Conservation (phyloP, 2,329 filamentous ascomycete species). For the Graphilbum sp. region DNA sequence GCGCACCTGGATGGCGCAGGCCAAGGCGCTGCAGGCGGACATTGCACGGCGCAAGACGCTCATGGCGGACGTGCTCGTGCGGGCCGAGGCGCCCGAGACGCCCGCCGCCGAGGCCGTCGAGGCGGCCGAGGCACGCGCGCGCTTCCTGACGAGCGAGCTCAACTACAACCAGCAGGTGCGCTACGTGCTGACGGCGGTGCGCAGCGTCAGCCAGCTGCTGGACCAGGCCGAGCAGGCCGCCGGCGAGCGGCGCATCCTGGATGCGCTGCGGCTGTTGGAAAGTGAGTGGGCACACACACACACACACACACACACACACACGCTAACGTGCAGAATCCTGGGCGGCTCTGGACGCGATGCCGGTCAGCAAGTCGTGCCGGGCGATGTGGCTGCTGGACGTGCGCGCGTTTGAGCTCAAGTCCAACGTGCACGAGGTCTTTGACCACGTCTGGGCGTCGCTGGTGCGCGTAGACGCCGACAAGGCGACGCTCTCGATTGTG, state of each 20-base stretch:
- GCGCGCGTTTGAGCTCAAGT: slow-evolving; percentile 49
- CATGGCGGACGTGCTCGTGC: slow-evolving; percentile 64
- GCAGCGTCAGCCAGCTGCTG: slow-evolving; percentile 42
- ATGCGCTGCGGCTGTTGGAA: slow-evolving; percentile 40
- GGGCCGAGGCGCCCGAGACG: slow-evolving; percentile 42
- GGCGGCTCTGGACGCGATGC: slow-evolving; percentile 39
- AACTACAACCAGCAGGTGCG: slow-evolving; percentile 42
- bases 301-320: too few relatives aligned
- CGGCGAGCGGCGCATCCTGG: slow-evolving; percentile 36
- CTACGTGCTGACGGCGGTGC: slow-evolving; percentile 32
- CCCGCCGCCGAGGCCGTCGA: slow-evolving; percentile 22
- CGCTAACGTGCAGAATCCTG: slow-evolving; percentile 29
- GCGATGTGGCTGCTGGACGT: slow-evolving; percentile 48
- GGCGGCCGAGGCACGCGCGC: slow-evolving; percentile 35
- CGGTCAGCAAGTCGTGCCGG: slow-evolving; percentile 43
- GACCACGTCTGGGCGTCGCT: slow-evolving; percentile 55
- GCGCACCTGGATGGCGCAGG: slow-evolving; percentile 71
- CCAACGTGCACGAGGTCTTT: slow-evolving; percentile 48
- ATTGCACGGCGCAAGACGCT: slow-evolving; percentile 66
- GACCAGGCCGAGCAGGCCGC: slow-evolving; percentile 42
- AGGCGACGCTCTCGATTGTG: slow-evolving; percentile 38
- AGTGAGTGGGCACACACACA: slow-evolving; percentile 26
- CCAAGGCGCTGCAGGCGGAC: slow-evolving; percentile 70
- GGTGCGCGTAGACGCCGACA: slow-evolving; percentile 42
- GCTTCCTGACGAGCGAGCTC: slow-evolving; percentile 40